phyloP scores from a whole-genome alignment of 73 alveolate genomes.

The Effrenium voratum region DNA sequence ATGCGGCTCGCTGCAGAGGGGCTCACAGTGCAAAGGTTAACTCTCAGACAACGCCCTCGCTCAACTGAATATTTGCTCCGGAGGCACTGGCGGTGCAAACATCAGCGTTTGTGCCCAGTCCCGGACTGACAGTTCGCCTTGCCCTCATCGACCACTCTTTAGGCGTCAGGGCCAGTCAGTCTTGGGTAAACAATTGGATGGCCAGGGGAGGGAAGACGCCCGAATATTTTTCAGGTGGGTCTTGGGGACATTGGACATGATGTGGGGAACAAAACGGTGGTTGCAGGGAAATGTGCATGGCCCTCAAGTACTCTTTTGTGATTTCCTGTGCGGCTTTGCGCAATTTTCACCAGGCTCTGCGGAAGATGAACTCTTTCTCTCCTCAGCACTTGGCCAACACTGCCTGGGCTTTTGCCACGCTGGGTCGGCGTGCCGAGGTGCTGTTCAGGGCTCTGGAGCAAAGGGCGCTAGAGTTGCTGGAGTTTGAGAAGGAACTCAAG shows the following conservation, averaged over 20 bases:
- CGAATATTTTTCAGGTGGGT: neutral
- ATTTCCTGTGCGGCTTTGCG: neutral
- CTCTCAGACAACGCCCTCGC: no score
- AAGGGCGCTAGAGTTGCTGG: no score
- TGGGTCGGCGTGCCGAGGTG: slow-evolving; percentile 73
- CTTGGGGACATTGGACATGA: neutral
- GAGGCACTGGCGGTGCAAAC: no score
- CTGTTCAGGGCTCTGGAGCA: slow-evolving; percentile 56
- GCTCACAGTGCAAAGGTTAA: no score
- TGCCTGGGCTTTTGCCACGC: slow-evolving; percentile 80
- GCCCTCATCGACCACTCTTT: no score
- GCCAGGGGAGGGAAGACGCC: neutral
- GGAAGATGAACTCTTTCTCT: slow-evolving; percentile 81
- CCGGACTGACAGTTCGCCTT: no score
- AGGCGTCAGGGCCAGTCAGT: no score
- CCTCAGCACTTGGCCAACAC: slow-evolving; percentile 82
- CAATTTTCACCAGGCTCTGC: slow-evolving; percentile 44
- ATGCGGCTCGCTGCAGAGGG: no score
- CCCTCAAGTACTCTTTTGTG: neutral
- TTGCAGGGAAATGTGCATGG: neutral
- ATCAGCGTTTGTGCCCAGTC: no score
- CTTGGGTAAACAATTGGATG: no score
- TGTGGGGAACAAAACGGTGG: neutral
- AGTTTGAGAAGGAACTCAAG: no score
- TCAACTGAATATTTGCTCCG: no score